A percentile compares a stretch with the other conserved stretches of the same genome.
Conservation (phyloP, 2,329 filamentous ascomycete species). For the Byssothecium circinans region DNA sequence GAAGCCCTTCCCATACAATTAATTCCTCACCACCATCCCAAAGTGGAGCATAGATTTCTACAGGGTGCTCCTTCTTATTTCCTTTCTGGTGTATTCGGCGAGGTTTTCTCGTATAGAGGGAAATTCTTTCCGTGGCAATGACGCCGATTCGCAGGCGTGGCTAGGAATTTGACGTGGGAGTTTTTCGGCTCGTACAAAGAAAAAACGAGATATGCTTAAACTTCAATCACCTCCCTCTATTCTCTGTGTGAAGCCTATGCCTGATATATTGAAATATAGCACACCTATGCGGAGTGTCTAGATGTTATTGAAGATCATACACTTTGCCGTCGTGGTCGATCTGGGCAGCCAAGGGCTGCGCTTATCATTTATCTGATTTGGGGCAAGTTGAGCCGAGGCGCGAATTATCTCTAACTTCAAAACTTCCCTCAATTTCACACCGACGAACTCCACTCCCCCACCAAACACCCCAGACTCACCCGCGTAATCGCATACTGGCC, state of each 20-base stretch:
- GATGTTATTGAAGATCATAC: too few relatives aligned
- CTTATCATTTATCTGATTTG: neutral
- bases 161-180: too few relatives aligned
- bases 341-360: too few relatives aligned
- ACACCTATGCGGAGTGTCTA: too few relatives aligned
- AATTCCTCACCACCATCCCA: neutral
- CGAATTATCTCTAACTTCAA: constrained; percentile 20
- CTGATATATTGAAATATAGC: too few relatives aligned
- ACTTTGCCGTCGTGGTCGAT: too few relatives aligned
- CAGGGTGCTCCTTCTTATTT: neutral
- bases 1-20: constrained; percentile 6
- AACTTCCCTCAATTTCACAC: neutral
- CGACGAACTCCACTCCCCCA: constrained; percentile 9
- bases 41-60: neutral
- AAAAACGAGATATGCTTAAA: too few relatives aligned
- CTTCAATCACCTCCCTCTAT: too few relatives aligned
- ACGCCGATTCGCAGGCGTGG: too few relatives aligned
- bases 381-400: constrained; percentile 31
- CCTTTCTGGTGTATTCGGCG: neutral
- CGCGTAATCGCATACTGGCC: neutral
- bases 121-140: too few relatives aligned
- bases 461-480: neutral
- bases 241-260: too few relatives aligned
- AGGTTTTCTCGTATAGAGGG: neutral
- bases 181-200: too few relatives aligned